Evolutionary conservation across 2,329 filamentous ascomycete species (phyloP), one percentile per base, ranked within the genome.

Genomic region (Elsinoe arachidis): DNA sequence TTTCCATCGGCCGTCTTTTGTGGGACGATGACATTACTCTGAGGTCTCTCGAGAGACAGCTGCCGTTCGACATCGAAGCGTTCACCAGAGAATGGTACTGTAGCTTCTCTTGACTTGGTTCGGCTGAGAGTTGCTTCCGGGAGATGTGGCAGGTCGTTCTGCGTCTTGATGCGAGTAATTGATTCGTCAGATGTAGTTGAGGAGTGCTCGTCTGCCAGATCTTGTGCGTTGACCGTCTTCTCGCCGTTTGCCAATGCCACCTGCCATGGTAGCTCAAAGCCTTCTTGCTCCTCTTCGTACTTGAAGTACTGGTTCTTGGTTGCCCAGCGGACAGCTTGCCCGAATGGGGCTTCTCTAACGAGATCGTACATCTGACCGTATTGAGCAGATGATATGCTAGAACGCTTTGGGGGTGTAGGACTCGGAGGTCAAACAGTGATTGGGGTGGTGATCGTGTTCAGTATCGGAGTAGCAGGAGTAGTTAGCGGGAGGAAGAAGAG

Each of bases 251-350:
- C 26, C 15, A 33, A 5, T 17, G 35, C 39, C 10, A 33, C 37
- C 33, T 58, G 21, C 38, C 46, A 54, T 33, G 56, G 56, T 10
- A 44, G 70, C 58, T 76, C 64, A 62, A 84, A 86, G 62, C 72
- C 80, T 19, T 76, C 62, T 59, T 71, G 72, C 61, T 86, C 83
- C 67, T 79, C 77, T 30, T 72, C 69, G 59, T 77, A 79, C 58
- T 72, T 63, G 30, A 78, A 69, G 35, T 73, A 65, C 56, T 71
- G 72, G 46, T 74, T 74, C 1, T 68, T 61, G 2, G 75, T 74
- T 14, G 75, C 56, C 35, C 70, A 72, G 15, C 76, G 72, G n/a
- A 78, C 59, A 14, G 75, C 19, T 63, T 77, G 75, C 56, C 76
- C 76, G 49, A 78, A 70, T 10, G 74, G 69, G 26, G 76, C 72